phyloP scores from a whole-genome alignment of 75 land plant species.

The Picea sitchensis region DNA sequence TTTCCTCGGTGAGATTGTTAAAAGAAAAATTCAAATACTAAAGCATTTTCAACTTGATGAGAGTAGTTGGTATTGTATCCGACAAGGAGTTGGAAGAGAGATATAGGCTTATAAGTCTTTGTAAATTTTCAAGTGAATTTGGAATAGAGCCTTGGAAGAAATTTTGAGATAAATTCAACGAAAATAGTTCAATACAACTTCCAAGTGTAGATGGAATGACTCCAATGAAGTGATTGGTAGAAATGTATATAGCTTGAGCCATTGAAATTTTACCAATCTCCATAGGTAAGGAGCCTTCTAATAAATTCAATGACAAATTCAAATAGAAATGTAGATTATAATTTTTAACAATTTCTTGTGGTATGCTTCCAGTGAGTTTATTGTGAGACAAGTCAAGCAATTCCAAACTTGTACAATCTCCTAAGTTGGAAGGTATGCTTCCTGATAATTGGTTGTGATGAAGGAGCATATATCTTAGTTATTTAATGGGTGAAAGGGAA shows the following conservation, averaged over 20 bases:
- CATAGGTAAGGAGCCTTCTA: neutral
- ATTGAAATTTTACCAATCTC: neutral
- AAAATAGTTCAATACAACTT: neutral
- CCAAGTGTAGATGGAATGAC: neutral
- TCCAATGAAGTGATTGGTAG: neutral
- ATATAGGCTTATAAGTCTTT: conserved; percentile 4
- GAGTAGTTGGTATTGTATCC: conserved; percentile 17
- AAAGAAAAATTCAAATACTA: conserved; percentile 21
- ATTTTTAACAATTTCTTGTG: neutral
- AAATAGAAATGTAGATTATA: neutral
- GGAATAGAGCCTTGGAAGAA: conserved; percentile 27
- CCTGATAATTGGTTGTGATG: neutral
- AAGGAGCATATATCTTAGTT: neutral
- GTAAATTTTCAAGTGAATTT: conserved; percentile 6
- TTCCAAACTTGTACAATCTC: neutral
- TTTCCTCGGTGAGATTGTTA: conserved; percentile 23
- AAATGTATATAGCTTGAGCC: neutral
- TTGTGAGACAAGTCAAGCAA: neutral
- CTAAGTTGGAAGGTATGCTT: neutral
- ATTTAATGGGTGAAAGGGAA: neutral
- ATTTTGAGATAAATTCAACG: conserved; percentile 22
- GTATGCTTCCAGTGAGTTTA: neutral
- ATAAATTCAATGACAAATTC: neutral
- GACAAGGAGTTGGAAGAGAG: conserved; percentile 22
- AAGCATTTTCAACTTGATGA: conserved; percentile 11